Evolutionary conservation across 2,329 filamentous ascomycete genomes (phyloP), one percentile per base, ranked within the genome.

Genomic region (Epichloe festucae): DNA sequence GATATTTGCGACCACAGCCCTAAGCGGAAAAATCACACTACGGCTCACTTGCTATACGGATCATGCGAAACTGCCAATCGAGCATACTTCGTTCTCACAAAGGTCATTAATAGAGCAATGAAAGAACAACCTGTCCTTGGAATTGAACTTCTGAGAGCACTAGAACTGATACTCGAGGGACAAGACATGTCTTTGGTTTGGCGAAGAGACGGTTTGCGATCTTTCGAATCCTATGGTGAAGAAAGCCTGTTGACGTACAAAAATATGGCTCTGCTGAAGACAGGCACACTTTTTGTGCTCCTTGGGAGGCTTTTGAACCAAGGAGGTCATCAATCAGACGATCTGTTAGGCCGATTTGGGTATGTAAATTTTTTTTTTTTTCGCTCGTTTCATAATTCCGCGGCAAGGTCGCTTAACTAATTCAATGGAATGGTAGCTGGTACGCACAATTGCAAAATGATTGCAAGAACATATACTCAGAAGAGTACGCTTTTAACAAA

Each of bases 381-480:
- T 31, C 23, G 10, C 41, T n/a, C 1, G 27, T 31, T 27, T 31
- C 3, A 8, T 17, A 10, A 6, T 23, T 31, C 2, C 42, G 21
- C n/a, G 21, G 10, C 12, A 41, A 17, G 39, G n/a, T 41, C 1
- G 15, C 17, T 15, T 1, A 41, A 8, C 39, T 41, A 8, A 41
- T 8, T 15, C n/a, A 10, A 10, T 21, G 12, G 2, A 50, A 23
- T 6, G 7, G 23, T 27, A 56, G 54, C 5, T 56, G 54, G 54
- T 56, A 52, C 17, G 53, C 54, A 1, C 54, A 56, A 35, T 38
- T 56, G 4, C 54, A 56, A 44, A 56, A 56, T 31, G 54, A 56
- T 44, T 56, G 54, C 54, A 56, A 56, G 35, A 56, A 56, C 44
- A 53, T 56, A 11, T 56, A 56, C 19, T 56, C 54, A 11, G 27